Conservation (phyloP, 2,329 filamentous ascomycete species). For the Pseudopyricularia javanii region DNA sequence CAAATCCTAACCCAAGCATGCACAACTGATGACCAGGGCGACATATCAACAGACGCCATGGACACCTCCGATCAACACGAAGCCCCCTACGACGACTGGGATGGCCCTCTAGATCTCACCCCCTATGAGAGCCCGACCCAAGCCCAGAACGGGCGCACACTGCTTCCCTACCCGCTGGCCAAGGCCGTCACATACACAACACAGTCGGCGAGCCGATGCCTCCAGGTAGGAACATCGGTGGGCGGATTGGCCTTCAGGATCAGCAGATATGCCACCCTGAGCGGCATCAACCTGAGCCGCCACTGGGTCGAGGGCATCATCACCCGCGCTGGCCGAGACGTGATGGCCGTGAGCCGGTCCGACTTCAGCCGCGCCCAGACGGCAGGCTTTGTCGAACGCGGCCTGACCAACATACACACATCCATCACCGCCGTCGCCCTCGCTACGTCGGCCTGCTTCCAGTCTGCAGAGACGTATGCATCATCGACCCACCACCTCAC, state of each 20-base stretch:
- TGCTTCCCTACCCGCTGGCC: background rate
- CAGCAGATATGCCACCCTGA: slow-evolving; percentile 2
- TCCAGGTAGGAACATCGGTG: slow-evolving; percentile 2
- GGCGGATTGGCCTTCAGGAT: background rate
- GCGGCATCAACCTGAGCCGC: slow-evolving; percentile 1
- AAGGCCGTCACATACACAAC: slow-evolving; percentile 1
- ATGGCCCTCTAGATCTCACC: background rate
- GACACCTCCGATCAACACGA: background rate
- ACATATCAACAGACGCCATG: background rate
- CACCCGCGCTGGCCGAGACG: slow-evolving; percentile 1
- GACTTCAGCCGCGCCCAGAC: slow-evolving; percentile 16
- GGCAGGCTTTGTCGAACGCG: slow-evolving; percentile 35
- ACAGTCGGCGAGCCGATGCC: background rate
- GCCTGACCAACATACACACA: slow-evolving; percentile 41
- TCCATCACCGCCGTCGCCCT: slow-evolving; percentile 48
- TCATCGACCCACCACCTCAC: slow-evolving; percentile 29
- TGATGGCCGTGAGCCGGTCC: slow-evolving; percentile 1
- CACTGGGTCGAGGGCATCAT: slow-evolving; percentile 2
- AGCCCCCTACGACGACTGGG: background rate
- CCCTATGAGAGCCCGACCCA: background rate
- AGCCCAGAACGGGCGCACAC: background rate
- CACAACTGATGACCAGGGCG: background rate
- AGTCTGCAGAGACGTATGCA: slow-evolving; percentile 42
- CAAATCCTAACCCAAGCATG: background rate
- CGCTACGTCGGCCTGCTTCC: slow-evolving; percentile 48